Evolutionary conservation across 106 monocot genomes (phyloP), one percentile per base, ranked within the genome.

Genomic region (Agapanthus africanus): DNA sequence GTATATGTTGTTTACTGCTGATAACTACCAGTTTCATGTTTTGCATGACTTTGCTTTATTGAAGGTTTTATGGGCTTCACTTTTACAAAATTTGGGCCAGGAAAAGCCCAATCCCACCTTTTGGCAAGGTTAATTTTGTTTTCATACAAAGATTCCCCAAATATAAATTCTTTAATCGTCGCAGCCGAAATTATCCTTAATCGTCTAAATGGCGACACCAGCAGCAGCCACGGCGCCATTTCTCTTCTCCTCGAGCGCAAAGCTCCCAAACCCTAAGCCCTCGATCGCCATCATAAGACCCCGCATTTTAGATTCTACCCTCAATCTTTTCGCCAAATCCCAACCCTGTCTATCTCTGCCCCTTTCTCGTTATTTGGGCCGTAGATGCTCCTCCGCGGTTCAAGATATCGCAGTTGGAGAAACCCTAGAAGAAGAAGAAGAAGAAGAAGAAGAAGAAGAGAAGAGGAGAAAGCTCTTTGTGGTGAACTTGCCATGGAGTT

Each of bases 401-500:
- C 47, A 70, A 16, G 70, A 68, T 18, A 18, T 46, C 22, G 57
- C 70, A 11, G 33, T 59, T n/a, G 50, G 0, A 21, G 46, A 47
- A 47, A 19, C 13, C 13, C 16, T 15, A 47, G 46, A 47, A 2
- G 46, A 47, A 47, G 19, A 65, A 21, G 67, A 44, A 2, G 46
- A 47, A 5, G 46, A 47, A 13, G 46, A 47, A 47, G 46, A 19
- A 47, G 68, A 50, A 30, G 71, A 54, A 47, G 85, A 71, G 68
- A 78, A 69, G 19, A 47, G 69, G 75, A 71, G 72, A 63, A 85
- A 81, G 68, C 68, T 85, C 4, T 85, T 69, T 59, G 85, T 81
- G 72, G 62, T 59, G 68, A 85, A 85, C 81, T 49, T 81, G 54
- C 85, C 85, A 15, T 85, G 81, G 81, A 65, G 42, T 69, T 66